Percentiles rank a stretch among this genome's conserved stretches.
These are phyloP conservation scores for Hyphopichia pseudoburtonii DNA, from an alignment of 1,139 yeast genomes.

Conservation along the genomic window DNA sequence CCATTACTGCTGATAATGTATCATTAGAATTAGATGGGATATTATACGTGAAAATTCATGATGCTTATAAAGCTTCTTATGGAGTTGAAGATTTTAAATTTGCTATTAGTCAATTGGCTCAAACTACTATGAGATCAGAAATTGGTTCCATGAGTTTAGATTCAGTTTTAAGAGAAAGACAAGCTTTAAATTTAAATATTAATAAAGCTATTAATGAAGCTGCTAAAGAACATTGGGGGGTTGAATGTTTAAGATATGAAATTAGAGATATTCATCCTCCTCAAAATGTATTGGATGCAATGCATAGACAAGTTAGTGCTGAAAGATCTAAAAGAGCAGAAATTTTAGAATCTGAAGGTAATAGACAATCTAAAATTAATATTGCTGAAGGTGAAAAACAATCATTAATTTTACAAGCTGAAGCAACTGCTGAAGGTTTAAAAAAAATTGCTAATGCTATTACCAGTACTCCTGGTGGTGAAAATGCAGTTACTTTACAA, in stretches of 20 bases:
- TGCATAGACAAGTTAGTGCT: constrained; percentile 88
- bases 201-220: constrained; percentile 83
- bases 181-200: constrained; percentile 67
- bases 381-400: constrained; percentile 81
- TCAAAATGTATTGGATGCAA: constrained; percentile 79
- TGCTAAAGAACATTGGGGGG: constrained; percentile 79
- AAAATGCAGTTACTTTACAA: constrained; percentile 73
- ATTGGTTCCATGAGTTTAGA: constrained; percentile 82
- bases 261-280: constrained; percentile 91
- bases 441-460: constrained; percentile 66
- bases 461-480: constrained; percentile 65
- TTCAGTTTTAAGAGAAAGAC: constrained; percentile 75
- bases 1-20: constrained; percentile 85
- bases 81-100: constrained; percentile 89
- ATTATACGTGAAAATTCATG: constrained; percentile 71
- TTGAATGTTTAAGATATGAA: constrained; percentile 79
- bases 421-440: constrained; percentile 76
- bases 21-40: constrained; percentile 85
- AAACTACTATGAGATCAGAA: constrained; percentile 88
- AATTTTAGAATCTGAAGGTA: constrained; percentile 84
- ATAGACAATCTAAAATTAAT: constrained; percentile 73
- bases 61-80: constrained; percentile 82
- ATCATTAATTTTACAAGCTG: constrained; percentile 67
- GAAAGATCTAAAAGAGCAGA: constrained; percentile 86
- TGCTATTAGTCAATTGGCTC: constrained; percentile 83